Percentiles rank a stretch among this genome's conserved stretches.
phyloP scores from a whole-genome alignment of 164 flowering plant genomes.

The Liriodendron chinense region DNA sequence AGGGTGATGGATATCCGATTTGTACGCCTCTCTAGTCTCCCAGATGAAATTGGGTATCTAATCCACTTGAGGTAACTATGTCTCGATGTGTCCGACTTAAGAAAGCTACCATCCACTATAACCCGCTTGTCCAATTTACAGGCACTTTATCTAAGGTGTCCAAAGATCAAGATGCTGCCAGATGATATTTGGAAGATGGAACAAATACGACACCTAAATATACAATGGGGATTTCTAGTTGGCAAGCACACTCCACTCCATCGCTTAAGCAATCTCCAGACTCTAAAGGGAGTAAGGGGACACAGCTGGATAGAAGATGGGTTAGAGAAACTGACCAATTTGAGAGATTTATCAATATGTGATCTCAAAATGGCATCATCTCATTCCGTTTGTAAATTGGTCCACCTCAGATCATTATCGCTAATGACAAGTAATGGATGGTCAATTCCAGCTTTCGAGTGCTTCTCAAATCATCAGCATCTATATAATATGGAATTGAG shows the following conservation, averaged over 20 bases:
- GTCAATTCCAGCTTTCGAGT: background rate
- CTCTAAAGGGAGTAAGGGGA: too few species aligned
- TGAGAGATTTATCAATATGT: too few species aligned
- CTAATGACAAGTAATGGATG: background rate
- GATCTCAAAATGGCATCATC: background rate
- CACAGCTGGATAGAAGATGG: too few species aligned
- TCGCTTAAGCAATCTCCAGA: too few species aligned
- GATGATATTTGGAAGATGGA: too few species aligned
- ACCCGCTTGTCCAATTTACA: too few species aligned
- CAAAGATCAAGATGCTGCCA: too few species aligned
- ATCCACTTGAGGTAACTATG: slow-evolving; percentile 11
- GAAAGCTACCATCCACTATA: background rate
- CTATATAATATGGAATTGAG: background rate
- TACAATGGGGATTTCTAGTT: too few species aligned
- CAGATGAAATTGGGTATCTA: slow-evolving; percentile 8
- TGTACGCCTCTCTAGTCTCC: background rate
- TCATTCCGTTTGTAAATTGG: background rate
- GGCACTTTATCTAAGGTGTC: background rate
- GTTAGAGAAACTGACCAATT: too few species aligned
- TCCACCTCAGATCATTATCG: background rate
- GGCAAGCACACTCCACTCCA: too few species aligned
- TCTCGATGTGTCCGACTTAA: background rate
- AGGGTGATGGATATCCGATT: slow-evolving; percentile 5
- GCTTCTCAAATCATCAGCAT: background rate
- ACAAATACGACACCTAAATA: too few species aligned